Evolutionary conservation across 257 asterid genomes (phyloP).

Genomic region (Anisodus acutangulus): DNA sequence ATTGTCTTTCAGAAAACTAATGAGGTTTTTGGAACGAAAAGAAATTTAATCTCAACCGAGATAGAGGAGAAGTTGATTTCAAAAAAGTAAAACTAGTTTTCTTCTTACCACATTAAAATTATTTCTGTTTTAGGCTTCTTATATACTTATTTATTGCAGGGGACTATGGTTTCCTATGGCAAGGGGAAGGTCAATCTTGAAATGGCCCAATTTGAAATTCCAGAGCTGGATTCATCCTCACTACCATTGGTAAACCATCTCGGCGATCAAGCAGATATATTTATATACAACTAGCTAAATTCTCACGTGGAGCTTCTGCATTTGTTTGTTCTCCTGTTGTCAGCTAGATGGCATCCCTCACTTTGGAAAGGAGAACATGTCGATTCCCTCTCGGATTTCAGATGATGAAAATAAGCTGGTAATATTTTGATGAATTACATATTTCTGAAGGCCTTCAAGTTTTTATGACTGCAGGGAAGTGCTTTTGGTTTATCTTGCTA

Average conservation of each 20-base stretch:
- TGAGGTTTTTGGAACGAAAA: constrained; percentile 27
- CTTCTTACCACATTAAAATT: constrained; percentile 16
- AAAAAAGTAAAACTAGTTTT: background rate
- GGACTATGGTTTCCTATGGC: constrained; percentile 40
- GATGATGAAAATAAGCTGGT: constrained; percentile 55
- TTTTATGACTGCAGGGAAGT: background rate
- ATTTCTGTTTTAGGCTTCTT: constrained; percentile 29
- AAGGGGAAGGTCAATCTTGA: constrained; percentile 40
- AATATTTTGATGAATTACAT: constrained; percentile 30
- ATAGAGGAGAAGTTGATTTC: constrained; percentile 33
- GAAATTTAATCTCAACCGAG: constrained; percentile 34
- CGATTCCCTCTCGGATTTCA: constrained; percentile 51
- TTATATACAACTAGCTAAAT: background rate
- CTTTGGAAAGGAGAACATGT: constrained; percentile 47
- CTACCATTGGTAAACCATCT: constrained; percentile 51
- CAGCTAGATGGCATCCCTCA: constrained; percentile 47
- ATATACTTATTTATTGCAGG: constrained; percentile 40
- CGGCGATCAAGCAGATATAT: constrained; percentile 5
- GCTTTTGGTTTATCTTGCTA: constrained; percentile 16
- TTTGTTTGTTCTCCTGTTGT: constrained; percentile 34
- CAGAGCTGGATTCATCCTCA: constrained; percentile 57
- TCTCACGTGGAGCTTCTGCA: constrained; percentile 13
- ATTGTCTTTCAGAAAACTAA: constrained; percentile 36
- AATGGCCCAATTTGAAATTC: constrained; percentile 68
- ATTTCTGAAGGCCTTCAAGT: background rate